phyloP scores from a whole-genome alignment of 1,284 basidiomycete genomes.

The Schizophyllum commune region DNA sequence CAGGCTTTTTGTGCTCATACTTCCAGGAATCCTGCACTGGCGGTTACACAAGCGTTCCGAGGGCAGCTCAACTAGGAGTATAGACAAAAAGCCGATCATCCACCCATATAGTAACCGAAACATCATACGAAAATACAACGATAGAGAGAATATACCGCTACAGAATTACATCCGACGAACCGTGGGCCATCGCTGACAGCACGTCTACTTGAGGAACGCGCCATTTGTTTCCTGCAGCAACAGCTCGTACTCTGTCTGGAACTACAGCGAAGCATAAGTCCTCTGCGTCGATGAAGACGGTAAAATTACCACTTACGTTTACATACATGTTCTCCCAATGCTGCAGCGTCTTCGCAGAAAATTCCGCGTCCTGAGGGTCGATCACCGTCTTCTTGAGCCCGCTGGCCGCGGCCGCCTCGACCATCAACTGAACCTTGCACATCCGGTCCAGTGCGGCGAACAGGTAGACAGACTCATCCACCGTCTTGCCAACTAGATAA shows the following conservation, averaged over 20 bases:
- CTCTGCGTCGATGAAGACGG: not conserved
- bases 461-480: constrained; percentile 17
- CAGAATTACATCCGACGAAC: not conserved
- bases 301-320: constrained; percentile 12
- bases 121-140: not conserved
- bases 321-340: constrained; percentile 16
- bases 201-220: constrained; percentile 17
- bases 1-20: not conserved
- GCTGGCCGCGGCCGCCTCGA: constrained; percentile 30
- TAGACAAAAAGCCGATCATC: not conserved
- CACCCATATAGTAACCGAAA: not conserved
- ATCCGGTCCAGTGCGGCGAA: constrained; percentile 6
- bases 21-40: not conserved
- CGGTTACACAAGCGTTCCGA: not conserved
- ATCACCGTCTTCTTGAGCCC: constrained; percentile 23
- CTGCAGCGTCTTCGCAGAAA: constrained; percentile 16
- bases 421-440: constrained; percentile 41
- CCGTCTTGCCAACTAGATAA: constrained; percentile 15
- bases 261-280: constrained; percentile 8
- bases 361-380: constrained; percentile 18
- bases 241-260: constrained; percentile 21
- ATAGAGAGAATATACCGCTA: not conserved
- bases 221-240: constrained; percentile 21
- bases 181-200: not conserved
- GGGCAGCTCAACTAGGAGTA: too few relatives aligned